These are phyloP conservation scores for Aspergillus fumigatus DNA, from an alignment of 2,329 filamentous ascomycete genomes.

Conservation along the genomic window DNA sequence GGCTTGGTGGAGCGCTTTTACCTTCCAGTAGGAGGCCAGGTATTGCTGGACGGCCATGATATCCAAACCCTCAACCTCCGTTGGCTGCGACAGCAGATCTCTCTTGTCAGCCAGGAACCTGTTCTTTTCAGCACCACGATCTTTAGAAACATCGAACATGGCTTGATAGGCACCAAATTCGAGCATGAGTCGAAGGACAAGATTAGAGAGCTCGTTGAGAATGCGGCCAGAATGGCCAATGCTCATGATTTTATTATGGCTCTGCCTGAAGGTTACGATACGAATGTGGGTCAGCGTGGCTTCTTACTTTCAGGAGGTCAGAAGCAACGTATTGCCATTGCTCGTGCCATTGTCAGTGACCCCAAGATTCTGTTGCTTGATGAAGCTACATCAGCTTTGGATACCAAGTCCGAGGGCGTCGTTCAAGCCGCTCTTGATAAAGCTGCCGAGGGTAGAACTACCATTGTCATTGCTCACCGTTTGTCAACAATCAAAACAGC, in stretches of 20 bases:
- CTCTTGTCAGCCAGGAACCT: constrained; percentile 89
- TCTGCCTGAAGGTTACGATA: constrained; percentile 85
- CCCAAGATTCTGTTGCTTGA: constrained; percentile 90
- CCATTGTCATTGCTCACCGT: constrained; percentile 92
- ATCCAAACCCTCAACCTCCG: constrained; percentile 76
- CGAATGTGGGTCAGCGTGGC: constrained; percentile 90
- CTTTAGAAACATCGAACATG: constrained; percentile 83
- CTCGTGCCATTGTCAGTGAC: constrained; percentile 82
- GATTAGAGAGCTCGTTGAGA: constrained; percentile 65
- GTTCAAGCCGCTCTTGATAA: constrained; percentile 89
- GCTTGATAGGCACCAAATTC: constrained; percentile 76
- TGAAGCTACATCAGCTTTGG: constrained; percentile 88
- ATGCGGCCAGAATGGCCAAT: constrained; percentile 85
- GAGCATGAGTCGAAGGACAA: constrained; percentile 65
- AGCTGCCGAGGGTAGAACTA: constrained; percentile 81
- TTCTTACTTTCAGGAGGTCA: constrained; percentile 91
- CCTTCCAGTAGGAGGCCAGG: constrained; percentile 72
- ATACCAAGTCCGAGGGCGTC: constrained; percentile 90
- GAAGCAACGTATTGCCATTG: constrained; percentile 95
- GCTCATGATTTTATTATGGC: constrained; percentile 84
- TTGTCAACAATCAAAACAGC: constrained; percentile 91
- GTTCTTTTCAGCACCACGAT: constrained; percentile 87
- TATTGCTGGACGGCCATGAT: constrained; percentile 78
- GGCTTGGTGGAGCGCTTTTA: constrained; percentile 94
- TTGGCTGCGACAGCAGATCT: constrained; percentile 89